Percentiles rank a stretch among this genome's conserved stretches.
Conservation (phyloP, 495 filamentous ascomycete genomes). For the Cudoniella acicularis region DNA sequence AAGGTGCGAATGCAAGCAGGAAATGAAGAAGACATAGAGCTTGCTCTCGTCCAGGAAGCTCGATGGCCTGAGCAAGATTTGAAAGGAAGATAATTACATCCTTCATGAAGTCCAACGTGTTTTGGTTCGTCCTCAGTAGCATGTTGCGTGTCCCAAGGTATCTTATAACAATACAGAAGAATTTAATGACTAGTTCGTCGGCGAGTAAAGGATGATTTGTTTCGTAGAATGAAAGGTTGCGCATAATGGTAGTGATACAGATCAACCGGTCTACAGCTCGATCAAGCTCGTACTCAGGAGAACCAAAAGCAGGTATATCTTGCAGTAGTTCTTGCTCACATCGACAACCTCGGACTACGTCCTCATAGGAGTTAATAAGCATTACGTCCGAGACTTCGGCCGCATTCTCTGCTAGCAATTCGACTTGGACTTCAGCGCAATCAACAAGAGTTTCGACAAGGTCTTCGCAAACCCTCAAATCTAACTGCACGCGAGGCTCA, state of each 20-base stretch:
- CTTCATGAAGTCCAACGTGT: slow-evolving; percentile 95
- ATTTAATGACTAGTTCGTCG: slow-evolving; percentile 70
- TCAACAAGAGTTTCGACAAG: slow-evolving; percentile 84
- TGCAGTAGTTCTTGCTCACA: slow-evolving; percentile 65
- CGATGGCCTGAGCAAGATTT: slow-evolving; percentile 76
- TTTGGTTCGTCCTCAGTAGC: slow-evolving; percentile 71
- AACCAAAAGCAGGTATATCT: slow-evolving; percentile 69
- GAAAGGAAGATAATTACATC: slow-evolving; percentile 85
- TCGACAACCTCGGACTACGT: slow-evolving; percentile 72
- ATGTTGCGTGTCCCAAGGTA: slow-evolving; percentile 87
- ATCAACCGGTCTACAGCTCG: slow-evolving; percentile 82
- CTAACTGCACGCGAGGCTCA: slow-evolving; percentile 55
- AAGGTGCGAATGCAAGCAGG: slow-evolving; percentile 83
- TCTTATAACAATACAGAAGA: slow-evolving; percentile 75
- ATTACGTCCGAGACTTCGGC: slow-evolving; percentile 82
- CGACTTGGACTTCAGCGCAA: slow-evolving; percentile 83
- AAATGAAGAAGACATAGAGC: slow-evolving; percentile 84
- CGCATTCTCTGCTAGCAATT: slow-evolving; percentile 72
- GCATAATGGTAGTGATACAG: slow-evolving; percentile 86
- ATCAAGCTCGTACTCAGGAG: slow-evolving; percentile 77
- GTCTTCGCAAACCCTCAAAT: slow-evolving; percentile 78
- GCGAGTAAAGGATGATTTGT: slow-evolving; percentile 69
- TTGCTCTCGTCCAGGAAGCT: slow-evolving; percentile 84
- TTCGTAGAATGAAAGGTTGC: slow-evolving; percentile 86
- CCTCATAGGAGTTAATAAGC: slow-evolving; percentile 78